Conservation (phyloP, 2,329 filamentous ascomycete species). For the Volutella citrinella region DNA sequence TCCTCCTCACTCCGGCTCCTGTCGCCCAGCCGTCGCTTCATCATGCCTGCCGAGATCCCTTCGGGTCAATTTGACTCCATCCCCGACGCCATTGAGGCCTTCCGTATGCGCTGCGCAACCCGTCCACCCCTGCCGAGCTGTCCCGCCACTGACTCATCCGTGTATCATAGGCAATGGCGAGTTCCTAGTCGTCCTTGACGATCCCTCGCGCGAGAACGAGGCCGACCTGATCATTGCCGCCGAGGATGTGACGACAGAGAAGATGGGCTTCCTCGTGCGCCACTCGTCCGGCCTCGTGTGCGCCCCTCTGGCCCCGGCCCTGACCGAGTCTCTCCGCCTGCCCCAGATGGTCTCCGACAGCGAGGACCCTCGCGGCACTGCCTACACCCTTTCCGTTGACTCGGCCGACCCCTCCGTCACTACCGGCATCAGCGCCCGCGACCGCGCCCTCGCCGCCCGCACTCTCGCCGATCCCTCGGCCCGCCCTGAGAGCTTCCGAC, state of each 20-base stretch:
- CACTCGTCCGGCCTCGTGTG: conserved; percentile 90
- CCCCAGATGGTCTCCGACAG: conserved; percentile 79
- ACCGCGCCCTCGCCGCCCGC: conserved; percentile 79
- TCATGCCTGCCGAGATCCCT: conserved; percentile 54
- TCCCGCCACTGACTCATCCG: no score
- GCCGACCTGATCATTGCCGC: conserved; percentile 96
- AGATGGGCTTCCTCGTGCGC: conserved; percentile 95
- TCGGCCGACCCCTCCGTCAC: conserved; percentile 68
- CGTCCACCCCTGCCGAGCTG: no score
- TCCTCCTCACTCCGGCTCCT: conserved; percentile 7
- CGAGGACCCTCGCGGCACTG: conserved; percentile 85
- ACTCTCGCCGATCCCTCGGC: conserved; percentile 67
- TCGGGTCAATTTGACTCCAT: conserved; percentile 60
- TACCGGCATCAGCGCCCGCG: conserved; percentile 87
- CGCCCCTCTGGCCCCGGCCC: conserved; percentile 70
- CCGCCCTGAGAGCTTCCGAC: conserved; percentile 61
- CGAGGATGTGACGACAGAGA: conserved; percentile 74
- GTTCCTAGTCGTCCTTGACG: conserved; percentile 95
- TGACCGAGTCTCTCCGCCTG: conserved; percentile 69
- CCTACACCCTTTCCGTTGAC: conserved; percentile 90
- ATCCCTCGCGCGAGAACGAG: conserved; percentile 91
- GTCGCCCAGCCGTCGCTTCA: no score
- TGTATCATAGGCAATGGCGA: conserved; percentile 78
- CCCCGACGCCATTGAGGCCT: conserved; percentile 61
- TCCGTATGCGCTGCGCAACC: conserved; percentile 47